Percentiles rank a stretch among this genome's conserved stretches.
Conservation (phyloP, 805 yeast species). For the Metschnikowia corniflorae region DNA sequence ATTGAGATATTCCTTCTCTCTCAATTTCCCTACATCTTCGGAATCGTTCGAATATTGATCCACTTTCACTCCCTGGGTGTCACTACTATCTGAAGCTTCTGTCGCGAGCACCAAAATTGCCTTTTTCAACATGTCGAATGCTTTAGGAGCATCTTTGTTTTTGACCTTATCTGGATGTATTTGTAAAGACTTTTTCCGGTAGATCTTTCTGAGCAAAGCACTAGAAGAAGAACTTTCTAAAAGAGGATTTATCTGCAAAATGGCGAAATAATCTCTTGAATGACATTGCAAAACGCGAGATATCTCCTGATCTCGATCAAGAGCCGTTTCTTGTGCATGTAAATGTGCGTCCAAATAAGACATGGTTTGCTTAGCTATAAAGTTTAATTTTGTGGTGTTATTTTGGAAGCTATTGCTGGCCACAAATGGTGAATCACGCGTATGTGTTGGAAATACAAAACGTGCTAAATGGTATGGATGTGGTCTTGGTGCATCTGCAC, state of each 20-base stretch:
- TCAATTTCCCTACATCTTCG: slow-evolving; percentile 5
- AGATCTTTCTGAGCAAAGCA: slow-evolving; percentile 43
- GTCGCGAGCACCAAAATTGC: slow-evolving; percentile 41
- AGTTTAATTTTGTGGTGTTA: background rate
- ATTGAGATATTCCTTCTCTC: slow-evolving; percentile 22
- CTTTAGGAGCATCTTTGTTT: slow-evolving; percentile 56
- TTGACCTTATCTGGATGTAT: slow-evolving; percentile 67
- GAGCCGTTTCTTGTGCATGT: slow-evolving; percentile 24
- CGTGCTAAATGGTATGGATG: no score
- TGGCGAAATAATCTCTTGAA: slow-evolving; percentile 51
- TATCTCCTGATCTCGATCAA: slow-evolving; percentile 50
- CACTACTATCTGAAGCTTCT: slow-evolving; percentile 11
- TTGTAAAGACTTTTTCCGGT: slow-evolving; percentile 56
- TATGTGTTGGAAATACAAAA: no score
- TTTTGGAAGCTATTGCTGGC: no score
- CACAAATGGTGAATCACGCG: no score
- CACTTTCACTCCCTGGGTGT: background rate
- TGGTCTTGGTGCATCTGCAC: no score
- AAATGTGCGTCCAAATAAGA: slow-evolving; percentile 12
- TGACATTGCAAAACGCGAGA: slow-evolving; percentile 47
- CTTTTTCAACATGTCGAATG: slow-evolving; percentile 57
- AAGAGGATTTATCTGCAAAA: slow-evolving; percentile 42
- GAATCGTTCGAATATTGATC: slow-evolving; percentile 1
- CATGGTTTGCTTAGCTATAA: no score
- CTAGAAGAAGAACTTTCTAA: slow-evolving; percentile 36